Conservation (phyloP, 106 monocot genomes). For the Triglochin maritima region DNA sequence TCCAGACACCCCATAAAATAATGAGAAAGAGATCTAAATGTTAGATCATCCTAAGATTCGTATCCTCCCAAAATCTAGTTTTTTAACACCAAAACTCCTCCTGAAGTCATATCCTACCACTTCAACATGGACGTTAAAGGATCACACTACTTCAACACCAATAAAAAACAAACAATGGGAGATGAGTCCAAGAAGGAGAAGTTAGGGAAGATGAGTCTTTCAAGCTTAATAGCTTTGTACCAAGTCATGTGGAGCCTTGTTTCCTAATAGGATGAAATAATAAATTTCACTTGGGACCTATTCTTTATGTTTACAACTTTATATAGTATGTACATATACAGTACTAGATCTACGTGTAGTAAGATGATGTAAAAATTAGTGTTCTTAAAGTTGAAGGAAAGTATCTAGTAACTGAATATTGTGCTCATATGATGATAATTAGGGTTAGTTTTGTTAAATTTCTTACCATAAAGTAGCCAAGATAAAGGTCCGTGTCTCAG, state of each 20-base stretch:
- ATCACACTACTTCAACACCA: background rate
- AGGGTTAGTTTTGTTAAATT: too few relatives aligned
- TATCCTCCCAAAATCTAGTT: background rate
- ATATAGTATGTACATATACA: background rate
- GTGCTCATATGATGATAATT: too few relatives aligned
- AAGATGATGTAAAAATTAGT: too few relatives aligned
- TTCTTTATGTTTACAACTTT: too few relatives aligned
- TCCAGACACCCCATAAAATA: background rate
- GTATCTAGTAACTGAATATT: too few relatives aligned
- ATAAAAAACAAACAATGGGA: background rate
- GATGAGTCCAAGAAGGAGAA: background rate
- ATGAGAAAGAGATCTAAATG: conserved; percentile 1
- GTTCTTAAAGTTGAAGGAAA: too few relatives aligned
- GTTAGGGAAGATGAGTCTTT: background rate
- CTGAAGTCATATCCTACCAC: conserved; percentile 2
- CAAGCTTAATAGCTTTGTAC: background rate
- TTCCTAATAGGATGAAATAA: background rate
- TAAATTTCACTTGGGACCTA: background rate
- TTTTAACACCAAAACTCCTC: background rate
- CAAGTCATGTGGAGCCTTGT: background rate
- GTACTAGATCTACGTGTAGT: background rate
- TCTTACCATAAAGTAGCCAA: too few relatives aligned
- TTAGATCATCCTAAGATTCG: conserved; percentile 12
- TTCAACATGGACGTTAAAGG: background rate
- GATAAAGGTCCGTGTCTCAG: too few relatives aligned